Conservation (phyloP, 345 rosid genomes). For the Clausena lansium region DNA sequence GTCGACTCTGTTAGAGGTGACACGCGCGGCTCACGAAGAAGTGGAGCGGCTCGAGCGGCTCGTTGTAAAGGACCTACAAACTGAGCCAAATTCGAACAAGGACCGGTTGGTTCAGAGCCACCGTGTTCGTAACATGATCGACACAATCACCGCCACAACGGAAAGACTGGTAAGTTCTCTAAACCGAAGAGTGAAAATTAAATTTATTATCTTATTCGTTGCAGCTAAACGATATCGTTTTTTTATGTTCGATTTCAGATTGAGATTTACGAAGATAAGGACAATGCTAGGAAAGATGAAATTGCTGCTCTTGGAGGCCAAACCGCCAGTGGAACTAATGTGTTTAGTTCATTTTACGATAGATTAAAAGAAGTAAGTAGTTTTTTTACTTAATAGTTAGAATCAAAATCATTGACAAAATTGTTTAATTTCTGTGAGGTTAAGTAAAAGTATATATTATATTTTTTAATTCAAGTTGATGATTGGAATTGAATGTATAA, state of each 20-base stretch:
- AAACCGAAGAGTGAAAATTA: not conserved
- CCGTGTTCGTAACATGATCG: slow-evolving; percentile 84
- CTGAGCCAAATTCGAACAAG: slow-evolving; percentile 58
- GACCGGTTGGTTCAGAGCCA: slow-evolving; percentile 88
- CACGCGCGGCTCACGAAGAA: slow-evolving; percentile 89
- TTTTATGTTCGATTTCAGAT: slow-evolving; percentile 36
- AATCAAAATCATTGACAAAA: not conserved
- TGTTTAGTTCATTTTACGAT: slow-evolving; percentile 84
- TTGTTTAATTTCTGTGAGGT: not conserved
- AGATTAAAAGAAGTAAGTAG: slow-evolving; percentile 78
- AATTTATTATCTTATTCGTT: not conserved
- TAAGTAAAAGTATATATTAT: too few species aligned
- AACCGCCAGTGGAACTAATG: slow-evolving; percentile 68
- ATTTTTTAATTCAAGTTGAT: too few species aligned
- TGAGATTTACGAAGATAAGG: slow-evolving; percentile 85
- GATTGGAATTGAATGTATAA: too few species aligned
- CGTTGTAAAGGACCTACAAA: slow-evolving; percentile 86
- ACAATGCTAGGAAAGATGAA: slow-evolving; percentile 87
- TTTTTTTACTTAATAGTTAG: not conserved
- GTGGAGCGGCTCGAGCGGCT: slow-evolving; percentile 83
- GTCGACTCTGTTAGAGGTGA: slow-evolving; percentile 83
- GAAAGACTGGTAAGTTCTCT: slow-evolving; percentile 56
- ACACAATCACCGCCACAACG: slow-evolving; percentile 53
- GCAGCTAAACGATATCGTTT: not conserved
- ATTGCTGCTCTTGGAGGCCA: slow-evolving; percentile 93